Base-by-base conservation (phyloP, 2,329 filamentous ascomycete species). In the Metarhizium brunneum region DNA sequence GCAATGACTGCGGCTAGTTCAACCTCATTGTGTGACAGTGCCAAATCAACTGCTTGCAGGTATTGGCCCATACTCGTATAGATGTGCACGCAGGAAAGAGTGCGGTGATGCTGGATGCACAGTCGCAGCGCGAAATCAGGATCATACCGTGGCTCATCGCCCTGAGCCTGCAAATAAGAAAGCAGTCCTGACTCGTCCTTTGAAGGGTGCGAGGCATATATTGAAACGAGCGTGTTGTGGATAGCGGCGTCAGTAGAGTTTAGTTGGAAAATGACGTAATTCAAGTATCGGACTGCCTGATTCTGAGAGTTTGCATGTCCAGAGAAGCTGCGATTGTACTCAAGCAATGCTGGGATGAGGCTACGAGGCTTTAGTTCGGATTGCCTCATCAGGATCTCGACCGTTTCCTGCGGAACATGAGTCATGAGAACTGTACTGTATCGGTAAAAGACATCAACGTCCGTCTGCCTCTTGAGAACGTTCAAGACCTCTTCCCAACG, bases 361-460 rank as follows among this genome's bases (percentile, higher is more conserved):
- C 87, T 91, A 56, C 91, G 86, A 1, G 91, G 85, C 63, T 95
- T 85, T 29, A 99, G 80, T 59, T 91, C 89, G 5, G 84, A 79
- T 66, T 97, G 92, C 40, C 94, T 84, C 88, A 95, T 96, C 65
- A 99, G 74, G 38, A 99, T 91, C 62, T 99, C 92, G n/a, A 97
- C 88, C 29, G 95, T 77, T 53, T 95, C 92, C 6, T 86, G 81
- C 0, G 92, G 84, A 3, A 86, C 86, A 67, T 96, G 89, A 16
- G 85, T 87, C 87, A 99, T 96, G 50, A 99, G 80, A n/a, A 97
- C 92, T 65, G 87, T 96, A 75, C 90, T 94, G 70, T 97, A 96
- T 60, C 90, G 87, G 76, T 97, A 97, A 72, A 97, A 99, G 49
- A 95, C 89, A 52, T 95, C 90, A 0, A 90, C 83, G 52, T 95